Evolutionary conservation across 805 yeast species (phyloP).

Genomic region (Sugiyamaella americana): DNA sequence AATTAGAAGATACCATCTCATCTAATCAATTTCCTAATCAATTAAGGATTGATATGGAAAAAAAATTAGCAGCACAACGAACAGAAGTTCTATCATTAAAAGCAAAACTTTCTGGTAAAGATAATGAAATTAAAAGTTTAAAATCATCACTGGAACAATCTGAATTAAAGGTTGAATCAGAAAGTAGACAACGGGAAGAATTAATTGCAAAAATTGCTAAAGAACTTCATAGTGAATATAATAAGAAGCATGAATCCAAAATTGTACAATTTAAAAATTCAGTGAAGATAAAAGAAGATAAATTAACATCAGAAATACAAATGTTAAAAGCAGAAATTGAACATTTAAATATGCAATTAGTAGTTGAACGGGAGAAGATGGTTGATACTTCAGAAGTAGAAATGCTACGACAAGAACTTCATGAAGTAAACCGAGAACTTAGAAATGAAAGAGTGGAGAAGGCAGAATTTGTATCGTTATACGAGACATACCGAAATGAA

Average conservation of each 20-base stretch:
- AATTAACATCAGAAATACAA: slow-evolving; percentile 1
- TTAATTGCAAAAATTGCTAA: slow-evolving; percentile 41
- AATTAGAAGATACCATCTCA: slow-evolving; percentile 6
- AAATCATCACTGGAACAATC: slow-evolving; percentile 9
- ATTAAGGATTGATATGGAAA: background rate
- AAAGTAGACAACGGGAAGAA: slow-evolving; percentile 8
- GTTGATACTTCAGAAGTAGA: background rate
- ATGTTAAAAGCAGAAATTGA: slow-evolving; percentile 26
- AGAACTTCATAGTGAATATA: slow-evolving; percentile 65
- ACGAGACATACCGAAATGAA: no score
- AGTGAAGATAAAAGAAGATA: slow-evolving; percentile 41
- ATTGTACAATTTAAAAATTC: slow-evolving; percentile 49
- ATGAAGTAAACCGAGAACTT: background rate
- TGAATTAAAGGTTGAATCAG: slow-evolving; percentile 11
- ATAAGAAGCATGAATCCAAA: slow-evolving; percentile 70
- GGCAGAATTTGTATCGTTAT: no score
- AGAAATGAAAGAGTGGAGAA: no score
- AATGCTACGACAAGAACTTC: background rate
- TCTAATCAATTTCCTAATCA: background rate
- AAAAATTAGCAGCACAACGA: slow-evolving; percentile 7
- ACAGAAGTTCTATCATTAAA: slow-evolving; percentile 14
- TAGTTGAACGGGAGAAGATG: slow-evolving; percentile 51
- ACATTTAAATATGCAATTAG: slow-evolving; percentile 46
- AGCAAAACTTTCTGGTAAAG: slow-evolving; percentile 20
- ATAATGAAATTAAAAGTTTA: slow-evolving; percentile 14